Percentiles rank a stretch among this genome's conserved stretches.
These are phyloP conservation scores for Hemerocallis citrina DNA, from an alignment of 106 monocot species.

Conservation along the genomic window DNA sequence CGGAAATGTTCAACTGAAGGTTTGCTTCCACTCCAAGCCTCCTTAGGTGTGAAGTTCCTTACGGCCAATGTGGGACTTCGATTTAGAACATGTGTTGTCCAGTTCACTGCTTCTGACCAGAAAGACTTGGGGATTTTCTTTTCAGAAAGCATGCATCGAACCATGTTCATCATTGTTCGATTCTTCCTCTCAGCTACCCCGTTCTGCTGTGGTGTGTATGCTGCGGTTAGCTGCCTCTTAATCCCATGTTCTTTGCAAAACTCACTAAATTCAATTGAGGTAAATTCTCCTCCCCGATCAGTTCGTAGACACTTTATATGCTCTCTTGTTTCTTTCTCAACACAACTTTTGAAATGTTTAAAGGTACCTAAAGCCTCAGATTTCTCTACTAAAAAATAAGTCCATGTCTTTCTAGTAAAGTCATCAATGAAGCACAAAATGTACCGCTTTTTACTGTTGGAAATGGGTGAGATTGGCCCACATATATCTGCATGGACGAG, in stretches of 20 bases:
- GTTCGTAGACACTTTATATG: not conserved
- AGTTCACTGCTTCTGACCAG: slow-evolving; percentile 5
- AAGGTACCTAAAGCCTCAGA: not conserved
- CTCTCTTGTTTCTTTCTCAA: not conserved
- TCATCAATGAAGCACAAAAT: slow-evolving; percentile 4
- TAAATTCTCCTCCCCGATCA: not conserved
- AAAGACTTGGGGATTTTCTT: not conserved
- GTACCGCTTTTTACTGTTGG: slow-evolving; percentile 3
- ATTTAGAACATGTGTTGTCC: slow-evolving; percentile 6
- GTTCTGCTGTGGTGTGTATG: slow-evolving; percentile 3
- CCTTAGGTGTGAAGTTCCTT: not conserved
- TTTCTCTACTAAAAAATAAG: slow-evolving; percentile 4
- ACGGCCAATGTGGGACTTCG: slow-evolving; percentile 3
- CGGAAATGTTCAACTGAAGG: not conserved
- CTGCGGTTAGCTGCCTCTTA: not conserved
- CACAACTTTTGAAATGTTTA: not conserved
- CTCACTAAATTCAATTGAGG: not conserved
- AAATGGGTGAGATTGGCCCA: not conserved
- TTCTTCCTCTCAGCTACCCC: slow-evolving; percentile 5
- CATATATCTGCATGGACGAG: slow-evolving; percentile 1
- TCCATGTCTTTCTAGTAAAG: slow-evolving; percentile 2
- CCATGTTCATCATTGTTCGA: slow-evolving; percentile 2
- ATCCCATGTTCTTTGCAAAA: not conserved
- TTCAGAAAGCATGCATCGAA: slow-evolving; percentile 4
- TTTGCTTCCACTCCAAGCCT: slow-evolving; percentile 3